Conservation (phyloP, 805 yeast species). For the Ogataea sp. region DNA sequence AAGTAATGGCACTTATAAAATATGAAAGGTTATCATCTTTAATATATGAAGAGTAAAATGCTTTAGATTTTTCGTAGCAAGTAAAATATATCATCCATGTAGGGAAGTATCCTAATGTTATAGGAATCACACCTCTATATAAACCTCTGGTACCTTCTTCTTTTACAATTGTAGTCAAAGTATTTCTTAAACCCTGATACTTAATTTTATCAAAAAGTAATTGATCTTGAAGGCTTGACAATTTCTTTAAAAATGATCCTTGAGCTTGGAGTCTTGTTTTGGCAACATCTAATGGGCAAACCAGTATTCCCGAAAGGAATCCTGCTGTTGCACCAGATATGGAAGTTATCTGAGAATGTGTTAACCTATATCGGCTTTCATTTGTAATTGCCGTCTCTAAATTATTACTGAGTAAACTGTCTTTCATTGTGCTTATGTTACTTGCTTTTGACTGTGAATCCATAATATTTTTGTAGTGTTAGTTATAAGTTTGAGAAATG, state of each 20-base stretch:
- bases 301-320: slow-evolving; percentile 77
- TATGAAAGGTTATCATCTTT: slow-evolving; percentile 25
- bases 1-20: slow-evolving; percentile 65
- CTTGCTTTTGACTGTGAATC: neutral
- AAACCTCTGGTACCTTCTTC: slow-evolving; percentile 83
- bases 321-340: slow-evolving; percentile 93
- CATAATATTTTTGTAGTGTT: neutral
- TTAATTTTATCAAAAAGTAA: slow-evolving; percentile 18
- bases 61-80: slow-evolving; percentile 75
- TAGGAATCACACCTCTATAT: slow-evolving; percentile 89
- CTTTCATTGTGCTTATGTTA: neutral
- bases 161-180: slow-evolving; percentile 52
- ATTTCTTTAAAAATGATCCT: slow-evolving; percentile 38
- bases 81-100: slow-evolving; percentile 96
- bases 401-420: neutral
- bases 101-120: slow-evolving; percentile 88
- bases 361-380: slow-evolving; percentile 6
- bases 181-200: slow-evolving; percentile 55
- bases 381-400: neutral
- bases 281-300: slow-evolving; percentile 94
- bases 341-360: slow-evolving; percentile 50
- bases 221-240: slow-evolving; percentile 6
- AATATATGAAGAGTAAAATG: slow-evolving; percentile 17
- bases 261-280: slow-evolving; percentile 93
- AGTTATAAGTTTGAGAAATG: too few relatives aligned